phyloP scores from a whole-genome alignment of 2,329 filamentous ascomycete genomes.

The Neurospora sp. region DNA sequence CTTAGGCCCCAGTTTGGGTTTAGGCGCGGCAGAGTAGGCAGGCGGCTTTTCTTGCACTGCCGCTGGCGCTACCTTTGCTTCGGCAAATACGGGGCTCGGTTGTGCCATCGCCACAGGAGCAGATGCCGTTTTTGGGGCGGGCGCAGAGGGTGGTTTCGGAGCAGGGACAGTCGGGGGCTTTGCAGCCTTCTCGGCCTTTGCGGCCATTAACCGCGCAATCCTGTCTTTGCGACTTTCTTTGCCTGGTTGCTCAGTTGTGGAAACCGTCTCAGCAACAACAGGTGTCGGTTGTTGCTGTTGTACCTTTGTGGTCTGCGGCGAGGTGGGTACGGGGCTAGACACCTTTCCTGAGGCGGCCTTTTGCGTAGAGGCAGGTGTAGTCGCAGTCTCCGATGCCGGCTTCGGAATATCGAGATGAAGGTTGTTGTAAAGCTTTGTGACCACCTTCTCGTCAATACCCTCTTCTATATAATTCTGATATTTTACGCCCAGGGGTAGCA shows the following conservation, averaged over 20 bases:
- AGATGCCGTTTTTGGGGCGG: neutral
- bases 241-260: conserved; percentile 11
- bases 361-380: neutral
- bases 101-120: conserved; percentile 2
- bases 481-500: conserved; percentile 57
- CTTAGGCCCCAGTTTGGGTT: conserved; percentile 49
- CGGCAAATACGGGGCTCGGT: conserved; percentile 1
- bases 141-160: conserved; percentile 4
- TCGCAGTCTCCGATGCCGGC: neutral
- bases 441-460: conserved; percentile 53
- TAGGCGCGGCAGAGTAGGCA: conserved; percentile 5
- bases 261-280: conserved; percentile 2
- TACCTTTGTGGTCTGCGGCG: neutral
- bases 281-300: conserved; percentile 1
- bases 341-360: neutral
- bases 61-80: conserved; percentile 11
- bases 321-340: neutral
- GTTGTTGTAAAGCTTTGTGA: conserved; percentile 58
- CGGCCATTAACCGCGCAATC: conserved; percentile 66
- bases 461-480: conserved; percentile 66
- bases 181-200: conserved; percentile 60
- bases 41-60: conserved; percentile 2
- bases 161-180: conserved; percentile 27
- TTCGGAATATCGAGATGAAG: conserved; percentile 46
- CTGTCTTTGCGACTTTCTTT: conserved; percentile 62